Percentiles rank a stretch among this genome's conserved stretches.
Evolutionary conservation across 805 yeast genomes (phyloP).

Genomic region (Cyberlindnera maritima): DNA sequence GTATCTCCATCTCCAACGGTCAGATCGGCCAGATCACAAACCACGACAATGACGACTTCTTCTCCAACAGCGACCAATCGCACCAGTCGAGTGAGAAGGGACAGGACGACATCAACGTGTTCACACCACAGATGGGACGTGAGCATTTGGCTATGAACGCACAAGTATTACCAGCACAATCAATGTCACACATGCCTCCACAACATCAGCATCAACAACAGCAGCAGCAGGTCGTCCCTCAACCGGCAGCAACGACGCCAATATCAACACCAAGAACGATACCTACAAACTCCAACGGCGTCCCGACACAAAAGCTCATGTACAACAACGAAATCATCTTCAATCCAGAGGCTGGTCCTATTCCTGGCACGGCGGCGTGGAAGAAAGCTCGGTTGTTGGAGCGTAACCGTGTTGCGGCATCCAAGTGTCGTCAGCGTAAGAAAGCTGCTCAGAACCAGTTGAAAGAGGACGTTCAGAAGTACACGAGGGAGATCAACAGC

Average conservation of each 20-base stretch:
- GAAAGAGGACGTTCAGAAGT: conserved; percentile 54
- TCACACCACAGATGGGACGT: conserved; percentile 4
- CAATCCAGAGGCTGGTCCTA: conserved; percentile 51
- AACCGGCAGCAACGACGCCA: no score
- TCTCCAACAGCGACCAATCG: conserved; percentile 9
- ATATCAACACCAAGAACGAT: conserved; percentile 10
- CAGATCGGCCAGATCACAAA: conserved; percentile 74
- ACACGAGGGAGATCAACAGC: conserved; percentile 41
- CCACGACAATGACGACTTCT: conserved; percentile 32
- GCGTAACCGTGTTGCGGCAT: conserved; percentile 65
- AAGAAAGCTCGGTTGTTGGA: conserved; percentile 59
- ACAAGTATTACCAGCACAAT: neutral
- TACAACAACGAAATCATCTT: conserved; percentile 48
- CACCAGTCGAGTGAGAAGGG: conserved; percentile 9
- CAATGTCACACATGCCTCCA: neutral
- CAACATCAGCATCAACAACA: neutral
- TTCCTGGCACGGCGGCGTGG: conserved; percentile 71
- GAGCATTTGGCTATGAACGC: no score
- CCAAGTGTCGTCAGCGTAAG: conserved; percentile 65
- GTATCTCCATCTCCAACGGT: conserved; percentile 82
- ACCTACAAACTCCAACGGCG: conserved; percentile 19
- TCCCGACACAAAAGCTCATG: conserved; percentile 44
- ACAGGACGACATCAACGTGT: conserved; percentile 7
- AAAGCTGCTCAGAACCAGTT: conserved; percentile 67
- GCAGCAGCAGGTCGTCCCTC: neutral